These are phyloP conservation scores for Pneumocystis murina DNA, from an alignment of 1,139 yeast species.

Conservation along the genomic window DNA sequence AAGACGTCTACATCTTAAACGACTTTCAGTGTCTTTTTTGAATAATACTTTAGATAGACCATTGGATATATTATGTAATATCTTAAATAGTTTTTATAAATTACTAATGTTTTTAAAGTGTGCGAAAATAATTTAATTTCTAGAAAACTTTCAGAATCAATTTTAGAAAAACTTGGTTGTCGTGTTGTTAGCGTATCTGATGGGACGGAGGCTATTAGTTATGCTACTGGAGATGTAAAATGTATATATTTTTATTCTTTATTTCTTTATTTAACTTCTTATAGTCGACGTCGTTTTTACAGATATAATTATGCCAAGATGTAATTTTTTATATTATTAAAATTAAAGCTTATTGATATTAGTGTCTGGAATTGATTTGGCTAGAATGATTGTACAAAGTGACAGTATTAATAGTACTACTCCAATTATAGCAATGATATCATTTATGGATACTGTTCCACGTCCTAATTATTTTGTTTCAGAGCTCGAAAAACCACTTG, in stretches of 20 bases:
- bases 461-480: constrained; percentile 44
- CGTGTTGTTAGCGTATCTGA: constrained; percentile 63
- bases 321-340: constrained; percentile 19
- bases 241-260: constrained; percentile 19
- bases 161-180: constrained; percentile 61
- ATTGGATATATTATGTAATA: constrained; percentile 40
- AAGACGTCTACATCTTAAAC: constrained; percentile 40
- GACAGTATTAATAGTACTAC: constrained; percentile 60
- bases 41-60: constrained; percentile 21
- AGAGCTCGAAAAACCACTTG: constrained; percentile 64
- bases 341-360: not conserved
- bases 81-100: not conserved
- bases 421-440: constrained; percentile 65
- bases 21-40: constrained; percentile 18
- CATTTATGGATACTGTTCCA: constrained; percentile 55
- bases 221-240: constrained; percentile 70
- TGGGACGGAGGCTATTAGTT: constrained; percentile 69
- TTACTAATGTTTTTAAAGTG: constrained; percentile 21
- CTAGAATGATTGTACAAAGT: constrained; percentile 61
- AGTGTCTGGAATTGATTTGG: constrained; percentile 47
- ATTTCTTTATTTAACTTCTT: not conserved
- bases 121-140: constrained; percentile 83
- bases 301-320: constrained; percentile 51
- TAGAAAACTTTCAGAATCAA: constrained; percentile 49
- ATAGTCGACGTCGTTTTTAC: constrained; percentile 60